Conservation (phyloP, 192 early-diverging fungal genomes). For the Gryganskiella cystojenkinii region DNA sequence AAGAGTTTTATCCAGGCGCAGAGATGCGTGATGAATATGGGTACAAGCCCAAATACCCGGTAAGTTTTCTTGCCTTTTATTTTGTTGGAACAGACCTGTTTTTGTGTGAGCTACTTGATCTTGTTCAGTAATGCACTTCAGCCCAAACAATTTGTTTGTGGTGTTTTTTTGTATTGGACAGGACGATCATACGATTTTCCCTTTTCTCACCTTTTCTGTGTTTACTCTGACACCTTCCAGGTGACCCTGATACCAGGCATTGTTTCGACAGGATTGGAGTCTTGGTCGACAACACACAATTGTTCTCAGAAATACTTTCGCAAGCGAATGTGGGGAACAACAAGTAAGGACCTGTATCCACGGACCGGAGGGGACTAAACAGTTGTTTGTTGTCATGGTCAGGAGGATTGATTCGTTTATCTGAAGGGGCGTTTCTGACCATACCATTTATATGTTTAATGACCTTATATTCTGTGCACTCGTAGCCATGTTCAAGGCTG, state of each 20-base stretch:
- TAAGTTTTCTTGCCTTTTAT: too few species aligned
- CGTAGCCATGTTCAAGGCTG: conserved; percentile 82
- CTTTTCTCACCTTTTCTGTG: conserved; percentile 43
- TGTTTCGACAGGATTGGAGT: conserved; percentile 88
- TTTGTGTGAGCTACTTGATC: too few species aligned
- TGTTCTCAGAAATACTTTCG: conserved; percentile 88
- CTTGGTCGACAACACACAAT: conserved; percentile 79
- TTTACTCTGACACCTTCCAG: conserved; percentile 56
- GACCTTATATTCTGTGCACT: too few species aligned
- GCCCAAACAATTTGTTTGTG: conserved; percentile 55
- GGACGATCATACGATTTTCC: conserved; percentile 47
- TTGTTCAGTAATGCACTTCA: conserved; percentile 53
- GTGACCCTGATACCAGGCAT: conserved; percentile 91
- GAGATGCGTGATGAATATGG: conserved; percentile 34
- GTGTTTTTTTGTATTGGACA: conserved; percentile 51
- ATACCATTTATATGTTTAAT: too few species aligned
- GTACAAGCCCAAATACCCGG: conserved; percentile 42
- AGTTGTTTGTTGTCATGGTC: not conserved
- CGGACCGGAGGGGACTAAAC: too few species aligned
- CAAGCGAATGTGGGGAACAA: conserved; percentile 87
- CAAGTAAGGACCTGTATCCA: too few species aligned
- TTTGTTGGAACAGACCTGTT: too few species aligned
- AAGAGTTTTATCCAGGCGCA: conserved; percentile 62
- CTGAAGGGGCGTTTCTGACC: too few species aligned
- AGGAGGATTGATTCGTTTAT: not conserved